phyloP scores from a whole-genome alignment of 306 rosid species.

The Trifolium pratense region DNA sequence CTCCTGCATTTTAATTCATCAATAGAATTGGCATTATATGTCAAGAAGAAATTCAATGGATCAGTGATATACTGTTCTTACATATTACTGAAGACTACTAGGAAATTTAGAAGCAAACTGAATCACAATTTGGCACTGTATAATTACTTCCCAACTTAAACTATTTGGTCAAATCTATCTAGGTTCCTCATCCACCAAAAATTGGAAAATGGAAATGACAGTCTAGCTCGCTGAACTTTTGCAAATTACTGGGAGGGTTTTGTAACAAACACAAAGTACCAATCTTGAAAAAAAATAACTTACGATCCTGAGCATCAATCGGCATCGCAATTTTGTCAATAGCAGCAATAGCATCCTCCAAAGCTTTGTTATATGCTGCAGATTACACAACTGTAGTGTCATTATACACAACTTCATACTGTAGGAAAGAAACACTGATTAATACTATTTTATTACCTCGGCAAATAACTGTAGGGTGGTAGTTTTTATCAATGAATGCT shows the following conservation, averaged over 20 bases:
- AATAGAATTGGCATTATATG: slow-evolving; percentile 29
- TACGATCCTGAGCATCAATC: slow-evolving; percentile 84
- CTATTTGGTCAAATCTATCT: slow-evolving; percentile 4
- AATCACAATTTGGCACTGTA: slow-evolving; percentile 12
- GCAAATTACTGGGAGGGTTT: slow-evolving; percentile 6
- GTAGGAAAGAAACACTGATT: slow-evolving; percentile 5
- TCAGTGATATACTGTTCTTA: background rate
- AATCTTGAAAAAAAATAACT: slow-evolving; percentile 45
- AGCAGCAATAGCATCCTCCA: slow-evolving; percentile 92
- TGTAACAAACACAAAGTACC: slow-evolving; percentile 12
- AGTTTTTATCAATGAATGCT: slow-evolving; percentile 84
- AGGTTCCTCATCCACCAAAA: slow-evolving; percentile 27
- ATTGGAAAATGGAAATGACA: slow-evolving; percentile 21
- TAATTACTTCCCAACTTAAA: slow-evolving; percentile 35
- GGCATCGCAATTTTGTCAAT: slow-evolving; percentile 94
- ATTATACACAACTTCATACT: slow-evolving; percentile 16
- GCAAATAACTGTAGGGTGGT: slow-evolving; percentile 95
- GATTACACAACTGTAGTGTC: slow-evolving; percentile 32
- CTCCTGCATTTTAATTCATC: slow-evolving; percentile 63
- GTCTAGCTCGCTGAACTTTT: background rate
- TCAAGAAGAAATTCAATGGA: slow-evolving; percentile 21
- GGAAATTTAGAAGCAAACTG: background rate
- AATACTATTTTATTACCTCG: slow-evolving; percentile 64
- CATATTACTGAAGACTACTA: slow-evolving; percentile 5
- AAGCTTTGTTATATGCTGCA: slow-evolving; percentile 92